phyloP scores from a whole-genome alignment of 2,329 filamentous ascomycete genomes.

The Onygena corvina region DNA sequence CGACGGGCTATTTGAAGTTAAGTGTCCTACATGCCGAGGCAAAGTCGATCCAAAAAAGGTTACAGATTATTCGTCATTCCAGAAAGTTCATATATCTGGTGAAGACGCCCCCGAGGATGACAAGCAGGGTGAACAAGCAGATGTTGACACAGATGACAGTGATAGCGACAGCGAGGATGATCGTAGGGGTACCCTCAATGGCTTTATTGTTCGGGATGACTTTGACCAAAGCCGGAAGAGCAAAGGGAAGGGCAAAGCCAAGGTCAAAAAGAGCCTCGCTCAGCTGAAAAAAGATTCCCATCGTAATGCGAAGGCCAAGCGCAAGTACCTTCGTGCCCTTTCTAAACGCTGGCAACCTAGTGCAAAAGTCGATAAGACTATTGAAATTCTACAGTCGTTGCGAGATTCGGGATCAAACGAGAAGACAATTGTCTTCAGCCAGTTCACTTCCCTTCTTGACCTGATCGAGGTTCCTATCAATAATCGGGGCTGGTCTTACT shows the following conservation, averaged over 20 bases:
- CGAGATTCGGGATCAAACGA: conserved; percentile 43
- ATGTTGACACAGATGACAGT: conserved; percentile 27
- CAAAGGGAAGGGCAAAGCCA: conserved; percentile 37
- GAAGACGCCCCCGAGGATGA: conserved; percentile 29
- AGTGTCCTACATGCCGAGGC: conserved; percentile 66
- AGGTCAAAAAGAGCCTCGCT: conserved; percentile 44
- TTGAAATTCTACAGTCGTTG: conserved; percentile 50
- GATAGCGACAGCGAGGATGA: conserved; percentile 34
- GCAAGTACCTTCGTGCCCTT: conserved; percentile 57
- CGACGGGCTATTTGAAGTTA: conserved; percentile 42
- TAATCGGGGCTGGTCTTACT: conserved; percentile 46
- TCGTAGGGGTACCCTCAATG: conserved; percentile 33
- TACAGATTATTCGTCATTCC: conserved; percentile 63
- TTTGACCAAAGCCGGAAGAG: conserved; percentile 19
- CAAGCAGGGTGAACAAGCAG: conserved; percentile 24
- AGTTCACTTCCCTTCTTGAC: conserved; percentile 69
- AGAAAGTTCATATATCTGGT: conserved; percentile 56
- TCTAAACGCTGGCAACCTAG: conserved; percentile 59
- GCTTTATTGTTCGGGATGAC: conserved; percentile 43
- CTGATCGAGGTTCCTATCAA: conserved; percentile 61
- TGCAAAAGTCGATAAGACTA: conserved; percentile 58
- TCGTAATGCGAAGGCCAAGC: conserved; percentile 53
- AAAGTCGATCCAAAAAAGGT: conserved; percentile 54
- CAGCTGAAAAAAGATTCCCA: conserved; percentile 56
- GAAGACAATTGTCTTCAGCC: conserved; percentile 72